Evolutionary conservation across 768 basidiomycete species (phyloP).

Genomic region (Gloeopeniophorella convolvens): DNA sequence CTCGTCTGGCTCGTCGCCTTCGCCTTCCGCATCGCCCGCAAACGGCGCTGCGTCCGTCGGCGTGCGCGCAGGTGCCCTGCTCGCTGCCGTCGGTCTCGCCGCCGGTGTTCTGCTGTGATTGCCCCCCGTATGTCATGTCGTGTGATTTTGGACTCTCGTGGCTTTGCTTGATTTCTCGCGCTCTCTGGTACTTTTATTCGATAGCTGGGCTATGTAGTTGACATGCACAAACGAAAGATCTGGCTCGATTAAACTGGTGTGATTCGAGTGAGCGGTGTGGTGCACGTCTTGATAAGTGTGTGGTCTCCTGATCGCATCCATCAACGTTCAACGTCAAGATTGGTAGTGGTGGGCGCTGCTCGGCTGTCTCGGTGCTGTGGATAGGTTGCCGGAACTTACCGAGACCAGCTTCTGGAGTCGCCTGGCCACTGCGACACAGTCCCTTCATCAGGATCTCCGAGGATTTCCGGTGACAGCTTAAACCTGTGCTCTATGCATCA

Average conservation of each 20-base stretch:
- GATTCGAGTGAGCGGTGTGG: not conserved
- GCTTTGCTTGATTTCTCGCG: not conserved
- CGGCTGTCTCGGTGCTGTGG: no score
- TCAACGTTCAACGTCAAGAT: no score
- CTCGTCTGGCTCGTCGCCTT: not conserved
- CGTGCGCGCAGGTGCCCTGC: slow-evolving; percentile 6
- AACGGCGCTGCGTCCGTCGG: not conserved
- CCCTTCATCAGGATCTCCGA: no score
- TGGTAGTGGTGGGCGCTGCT: no score
- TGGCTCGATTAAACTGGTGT: not conserved
- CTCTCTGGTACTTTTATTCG: not conserved
- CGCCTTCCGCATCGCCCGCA: not conserved
- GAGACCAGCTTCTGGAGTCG: no score
- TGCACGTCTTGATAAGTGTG: no score
- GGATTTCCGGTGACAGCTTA: no score
- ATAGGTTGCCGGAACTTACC: no score
- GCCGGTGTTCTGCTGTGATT: slow-evolving; percentile 17
- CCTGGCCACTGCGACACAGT: no score
- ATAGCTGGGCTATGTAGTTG: slow-evolving; percentile 22
- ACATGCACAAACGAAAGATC: slow-evolving; percentile 7
- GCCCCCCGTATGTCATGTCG: not conserved
- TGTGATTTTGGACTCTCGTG: not conserved
- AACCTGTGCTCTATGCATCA: no score
- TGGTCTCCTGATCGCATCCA: no score
- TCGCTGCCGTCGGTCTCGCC: slow-evolving; percentile 15